These are phyloP conservation scores for Salvia hispanica DNA, from an alignment of 257 asterid genomes.

Conservation along the genomic window DNA sequence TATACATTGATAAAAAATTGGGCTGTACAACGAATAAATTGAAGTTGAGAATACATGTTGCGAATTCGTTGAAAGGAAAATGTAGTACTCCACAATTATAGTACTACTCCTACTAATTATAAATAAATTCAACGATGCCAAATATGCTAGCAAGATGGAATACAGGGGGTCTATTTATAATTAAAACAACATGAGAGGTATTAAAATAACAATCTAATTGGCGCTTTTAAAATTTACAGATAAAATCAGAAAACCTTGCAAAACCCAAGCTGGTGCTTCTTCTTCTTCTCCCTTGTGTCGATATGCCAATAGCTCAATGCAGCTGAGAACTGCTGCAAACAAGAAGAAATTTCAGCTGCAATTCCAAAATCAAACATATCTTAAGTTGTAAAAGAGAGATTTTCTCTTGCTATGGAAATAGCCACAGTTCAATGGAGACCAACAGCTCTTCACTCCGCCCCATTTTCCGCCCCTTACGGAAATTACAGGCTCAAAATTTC, in stretches of 20 bases:
- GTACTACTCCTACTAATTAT: too few species aligned
- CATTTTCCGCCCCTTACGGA: conserved; percentile 36
- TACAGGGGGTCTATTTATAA: not conserved
- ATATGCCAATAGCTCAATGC: conserved; percentile 19
- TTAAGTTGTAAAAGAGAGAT: not conserved
- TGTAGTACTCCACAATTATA: too few species aligned
- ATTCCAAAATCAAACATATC: not conserved
- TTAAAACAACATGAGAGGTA: not conserved
- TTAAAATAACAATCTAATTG: not conserved
- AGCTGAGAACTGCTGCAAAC: conserved; percentile 17
- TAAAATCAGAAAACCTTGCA: conserved; percentile 32
- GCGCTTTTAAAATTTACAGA: conserved; percentile 19
- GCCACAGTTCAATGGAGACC: conserved; percentile 42
- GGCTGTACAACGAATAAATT: too few species aligned
- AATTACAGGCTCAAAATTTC: conserved; percentile 39
- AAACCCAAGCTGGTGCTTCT: conserved; percentile 29
- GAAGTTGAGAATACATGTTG: too few species aligned
- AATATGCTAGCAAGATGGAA: not conserved
- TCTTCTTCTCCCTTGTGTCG: not conserved
- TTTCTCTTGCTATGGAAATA: conserved; percentile 36
- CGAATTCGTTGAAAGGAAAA: too few species aligned
- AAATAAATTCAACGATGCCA: not conserved
- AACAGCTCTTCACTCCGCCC: conserved; percentile 28
- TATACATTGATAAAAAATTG: too few species aligned
- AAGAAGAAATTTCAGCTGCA: not conserved